phyloP scores from a whole-genome alignment of 2,329 filamentous ascomycete genomes.

The Ophiostoma sp. region DNA sequence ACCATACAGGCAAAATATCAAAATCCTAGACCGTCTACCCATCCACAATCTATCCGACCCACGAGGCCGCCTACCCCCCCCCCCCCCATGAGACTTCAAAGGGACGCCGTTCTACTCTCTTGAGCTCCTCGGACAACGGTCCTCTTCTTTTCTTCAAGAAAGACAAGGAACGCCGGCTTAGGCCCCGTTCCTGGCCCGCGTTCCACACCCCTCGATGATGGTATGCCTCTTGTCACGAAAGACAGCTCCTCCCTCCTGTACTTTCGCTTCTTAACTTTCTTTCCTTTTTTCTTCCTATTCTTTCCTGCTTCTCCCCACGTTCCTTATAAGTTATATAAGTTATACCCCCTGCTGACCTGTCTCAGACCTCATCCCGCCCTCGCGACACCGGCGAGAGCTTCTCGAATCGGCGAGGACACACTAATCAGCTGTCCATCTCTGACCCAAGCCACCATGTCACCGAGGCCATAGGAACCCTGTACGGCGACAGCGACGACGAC shows the following conservation, averaged over 20 bases:
- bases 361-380: constrained; percentile 54
- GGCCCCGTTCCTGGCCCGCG: constrained; percentile 24
- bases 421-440: constrained; percentile 62
- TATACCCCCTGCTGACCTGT: not conserved
- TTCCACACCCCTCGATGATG: constrained; percentile 28
- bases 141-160: constrained; percentile 4
- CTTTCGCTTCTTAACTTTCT: not conserved
- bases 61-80: constrained; percentile 2
- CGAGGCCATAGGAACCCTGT: constrained; percentile 86
- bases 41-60: not conserved
- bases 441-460: constrained; percentile 92
- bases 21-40: not conserved
- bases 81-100: constrained; percentile 15
- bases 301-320: not conserved
- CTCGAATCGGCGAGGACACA: constrained; percentile 54
- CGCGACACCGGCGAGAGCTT: constrained; percentile 54
- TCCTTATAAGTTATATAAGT: not conserved
- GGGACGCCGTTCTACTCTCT: not conserved
- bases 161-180: constrained; percentile 23
- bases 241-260: not conserved
- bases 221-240: constrained; percentile 20
- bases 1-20: not conserved
- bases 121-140: constrained; percentile 4
- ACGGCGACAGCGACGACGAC: constrained; percentile 69
- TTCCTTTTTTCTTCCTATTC: not conserved